phyloP scores from a whole-genome alignment of 805 yeast species.

The Dipodascus albidus region DNA sequence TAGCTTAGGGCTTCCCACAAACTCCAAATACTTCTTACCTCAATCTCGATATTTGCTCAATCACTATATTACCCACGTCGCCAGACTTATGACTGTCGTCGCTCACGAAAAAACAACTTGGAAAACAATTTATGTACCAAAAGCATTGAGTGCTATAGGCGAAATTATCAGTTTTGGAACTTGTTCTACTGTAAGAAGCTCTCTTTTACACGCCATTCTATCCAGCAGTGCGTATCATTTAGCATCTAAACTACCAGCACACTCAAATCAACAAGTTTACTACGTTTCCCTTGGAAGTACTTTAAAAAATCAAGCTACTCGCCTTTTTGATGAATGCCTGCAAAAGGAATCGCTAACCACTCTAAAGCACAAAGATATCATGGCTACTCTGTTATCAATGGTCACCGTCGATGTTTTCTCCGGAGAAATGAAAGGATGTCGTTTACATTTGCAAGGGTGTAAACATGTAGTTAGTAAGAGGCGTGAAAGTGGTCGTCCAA shows the following conservation, averaged over 20 bases:
- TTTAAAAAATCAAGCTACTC: constrained; percentile 62
- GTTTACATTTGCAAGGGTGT: constrained; percentile 62
- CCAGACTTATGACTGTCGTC: constrained; percentile 66
- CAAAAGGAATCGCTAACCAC: constrained; percentile 34
- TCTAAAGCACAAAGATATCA: constrained; percentile 72
- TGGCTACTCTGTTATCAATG: constrained; percentile 78
- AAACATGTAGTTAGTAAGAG: constrained; percentile 62
- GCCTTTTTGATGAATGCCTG: constrained; percentile 50
- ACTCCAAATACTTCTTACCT: constrained; percentile 22
- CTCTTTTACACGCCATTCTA: constrained; percentile 62
- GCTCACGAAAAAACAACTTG: constrained; percentile 72
- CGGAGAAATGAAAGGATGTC: constrained; percentile 85
- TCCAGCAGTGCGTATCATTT: constrained; percentile 77
- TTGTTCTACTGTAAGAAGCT: constrained; percentile 67
- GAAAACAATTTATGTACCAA: constrained; percentile 76
- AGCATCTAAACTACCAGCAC: constrained; percentile 58
- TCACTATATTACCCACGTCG: constrained; percentile 64
- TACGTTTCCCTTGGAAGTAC: constrained; percentile 64
- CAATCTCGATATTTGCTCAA: constrained; percentile 60
- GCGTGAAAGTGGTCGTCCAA: constrained; percentile 49
- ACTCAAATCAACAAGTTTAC: constrained; percentile 55
- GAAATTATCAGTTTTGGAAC: constrained; percentile 64
- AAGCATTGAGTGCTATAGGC: constrained; percentile 74
- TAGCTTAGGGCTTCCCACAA: constrained; percentile 8
- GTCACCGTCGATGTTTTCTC: constrained; percentile 79